Base-by-base conservation (phyloP, 305 asterid genomes). In the Lippia alba region DNA sequence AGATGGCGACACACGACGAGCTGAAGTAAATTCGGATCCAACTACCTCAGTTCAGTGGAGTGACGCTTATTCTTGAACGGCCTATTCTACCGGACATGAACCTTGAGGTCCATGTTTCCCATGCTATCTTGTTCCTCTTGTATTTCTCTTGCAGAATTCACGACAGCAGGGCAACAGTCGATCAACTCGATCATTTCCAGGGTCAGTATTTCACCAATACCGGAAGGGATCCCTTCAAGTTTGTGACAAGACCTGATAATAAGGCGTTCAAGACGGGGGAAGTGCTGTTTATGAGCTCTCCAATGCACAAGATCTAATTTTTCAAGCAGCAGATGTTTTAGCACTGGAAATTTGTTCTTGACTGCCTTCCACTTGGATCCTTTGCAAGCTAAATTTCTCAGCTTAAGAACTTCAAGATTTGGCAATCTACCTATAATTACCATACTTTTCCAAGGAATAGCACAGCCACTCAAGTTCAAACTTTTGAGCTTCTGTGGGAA, bases 171-270 rank as follows among this genome's bases (percentile, higher is more conserved):
- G 12, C 17, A 17, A 34, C 65, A 72, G 36, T 72, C 40, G 6
- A 55, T 4, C 65, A 72, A 56, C 70, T 71, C 57, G 34, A 71
- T 71, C 17, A 7, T 39, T 56, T 40, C 44, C 15, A 71, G 76
- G 0, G 71, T 63, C 19, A 19, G 3, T n/a, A 46, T 62, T 11
- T 64, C 58, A 12, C 71, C 65, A 11, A 72, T 20, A 11, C 34
- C 41, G 2, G 48, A 48, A 63, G 71, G 76, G n/a, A 72, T 55
- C 51, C 11, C 58, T 40, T 55, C 18, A 14, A 72, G 24, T 11
- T 20, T 36, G 24, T 40, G 18, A 17, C 69, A 65, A 0, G 30
- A 64, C 14, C 44, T 16, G 30, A 63, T 48, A 55, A 32, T 20
- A 0, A 72, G 58, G 57, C 19, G 41, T 50, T 55, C 49, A 12